A percentile compares a stretch with the other conserved stretches of the same genome.
These are phyloP conservation scores for Ophiostoma tasmaniense DNA, from an alignment of 2,329 filamentous ascomycete species.

Conservation along the genomic window DNA sequence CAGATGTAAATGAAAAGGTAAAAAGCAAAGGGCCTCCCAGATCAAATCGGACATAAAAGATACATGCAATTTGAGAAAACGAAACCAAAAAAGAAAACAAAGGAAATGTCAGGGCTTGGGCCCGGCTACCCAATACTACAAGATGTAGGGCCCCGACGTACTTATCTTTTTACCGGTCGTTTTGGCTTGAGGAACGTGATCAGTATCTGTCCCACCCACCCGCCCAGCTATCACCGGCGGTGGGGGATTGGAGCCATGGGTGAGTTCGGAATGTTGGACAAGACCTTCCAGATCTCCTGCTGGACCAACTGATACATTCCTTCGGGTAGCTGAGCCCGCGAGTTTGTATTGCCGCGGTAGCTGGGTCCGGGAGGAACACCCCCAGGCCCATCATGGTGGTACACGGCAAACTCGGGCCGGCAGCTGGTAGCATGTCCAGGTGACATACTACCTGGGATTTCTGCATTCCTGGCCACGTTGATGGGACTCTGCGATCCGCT, in stretches of 20 bases:
- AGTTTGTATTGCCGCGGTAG: not conserved
- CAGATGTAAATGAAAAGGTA: not conserved
- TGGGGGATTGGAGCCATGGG: not conserved
- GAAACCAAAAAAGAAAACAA: not conserved
- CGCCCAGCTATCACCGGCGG: not conserved
- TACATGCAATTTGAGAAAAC: not conserved
- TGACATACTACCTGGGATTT: not conserved
- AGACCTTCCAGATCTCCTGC: slow-evolving; percentile 10
- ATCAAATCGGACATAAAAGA: not conserved
- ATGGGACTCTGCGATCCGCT: not conserved
- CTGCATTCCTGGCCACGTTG: not conserved
- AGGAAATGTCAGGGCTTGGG: not conserved
- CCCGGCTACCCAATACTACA: not conserved
- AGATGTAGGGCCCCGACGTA: not conserved
- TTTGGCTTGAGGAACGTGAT: not conserved
- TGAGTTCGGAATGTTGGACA: slow-evolving; percentile 10
- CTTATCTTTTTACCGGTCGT: not conserved
- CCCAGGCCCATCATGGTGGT: not conserved
- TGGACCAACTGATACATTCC: slow-evolving; percentile 12
- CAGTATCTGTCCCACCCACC: not conserved
- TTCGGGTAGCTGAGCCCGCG: not conserved
- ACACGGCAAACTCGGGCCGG: not conserved
- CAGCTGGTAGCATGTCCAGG: not conserved
- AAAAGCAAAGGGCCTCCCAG: slow-evolving; percentile 9
- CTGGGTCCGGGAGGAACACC: not conserved